Base-by-base conservation (phyloP, 1,284 basidiomycete species). In the Megacollybia platyphylla region DNA sequence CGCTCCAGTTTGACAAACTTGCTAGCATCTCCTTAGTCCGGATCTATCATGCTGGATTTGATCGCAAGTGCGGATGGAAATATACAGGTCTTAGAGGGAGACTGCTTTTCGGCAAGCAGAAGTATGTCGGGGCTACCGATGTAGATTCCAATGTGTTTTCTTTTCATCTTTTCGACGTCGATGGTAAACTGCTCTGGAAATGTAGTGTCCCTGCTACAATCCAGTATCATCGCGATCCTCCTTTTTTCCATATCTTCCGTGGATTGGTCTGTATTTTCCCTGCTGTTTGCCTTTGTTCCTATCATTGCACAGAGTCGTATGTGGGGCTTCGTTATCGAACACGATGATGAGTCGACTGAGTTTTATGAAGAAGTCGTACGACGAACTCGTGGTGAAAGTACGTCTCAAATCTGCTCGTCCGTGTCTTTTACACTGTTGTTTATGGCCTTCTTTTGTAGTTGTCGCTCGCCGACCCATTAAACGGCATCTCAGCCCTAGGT, bases 241-340 rank as follows among this genome's bases (percentile, higher is more conserved):
- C 89, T 1, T 96, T 93, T 67, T 96, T 96, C 65, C 91, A 96
- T 61, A 73, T 80, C 27, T 93, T 93, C 60, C 75, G 77, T 27
- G 87, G 86, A 36, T 79, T 84, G 63, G 89, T 91, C 55, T 54
- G 81, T 65, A 35, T 26, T 44, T 24, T 45, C 15, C 31, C 37
- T 34, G 24, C 7, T 37, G 28, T 28, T 42, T 32, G 38, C 11
- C 29, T 29, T 17, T 40, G 28, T 28, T 26, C 43, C 32, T 39
- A 18, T 15, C 17, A 46, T 13, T 43, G 41, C 44, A n/a, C 55
- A 88, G 84, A 82, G 77, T 41, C 77, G 82, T 46, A 74, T 77
- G 66, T 83, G 92, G 56, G 92, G 77, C n/a, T 73, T 83, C 58
- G 65, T 78, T 41, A 81, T 81, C 51, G 73, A 77, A 50, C 70